Evolutionary conservation across 2,329 filamentous ascomycete species (phyloP).

Genomic region (Plectosphaerella sp.): DNA sequence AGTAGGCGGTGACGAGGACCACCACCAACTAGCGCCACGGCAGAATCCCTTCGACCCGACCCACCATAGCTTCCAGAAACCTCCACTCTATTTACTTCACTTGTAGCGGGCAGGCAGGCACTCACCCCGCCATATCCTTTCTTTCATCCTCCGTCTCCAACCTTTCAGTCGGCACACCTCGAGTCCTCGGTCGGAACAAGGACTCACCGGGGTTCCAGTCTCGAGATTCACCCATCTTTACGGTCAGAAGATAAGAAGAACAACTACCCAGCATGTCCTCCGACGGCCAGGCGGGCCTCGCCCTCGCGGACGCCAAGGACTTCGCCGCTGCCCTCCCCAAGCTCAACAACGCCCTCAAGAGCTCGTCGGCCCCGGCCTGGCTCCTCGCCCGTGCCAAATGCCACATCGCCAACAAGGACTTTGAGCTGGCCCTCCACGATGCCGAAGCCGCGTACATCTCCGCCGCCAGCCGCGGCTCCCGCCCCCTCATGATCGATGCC

Average conservation of each 20-base stretch:
- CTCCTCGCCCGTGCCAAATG: slow-evolving; percentile 79
- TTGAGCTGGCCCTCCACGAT: slow-evolving; percentile 63
- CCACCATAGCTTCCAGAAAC: slow-evolving; percentile 28
- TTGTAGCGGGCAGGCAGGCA: too few species aligned
- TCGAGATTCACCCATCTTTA: background rate
- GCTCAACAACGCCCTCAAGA: slow-evolving; percentile 63
- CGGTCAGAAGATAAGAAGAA: background rate
- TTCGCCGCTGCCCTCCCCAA: slow-evolving; percentile 64
- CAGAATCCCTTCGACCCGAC: slow-evolving; percentile 6
- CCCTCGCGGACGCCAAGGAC: slow-evolving; percentile 57
- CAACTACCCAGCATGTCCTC: slow-evolving; percentile 41
- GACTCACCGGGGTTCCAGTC: too few species aligned
- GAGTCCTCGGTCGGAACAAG: too few species aligned
- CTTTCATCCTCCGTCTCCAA: too few species aligned
- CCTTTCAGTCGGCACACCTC: background rate
- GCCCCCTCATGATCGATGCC: slow-evolving; percentile 72
- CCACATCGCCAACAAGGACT: slow-evolving; percentile 60
- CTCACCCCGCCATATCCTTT: too few species aligned
- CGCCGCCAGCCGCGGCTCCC: slow-evolving; percentile 64
- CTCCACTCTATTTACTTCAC: background rate
- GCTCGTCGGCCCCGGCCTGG: slow-evolving; percentile 68
- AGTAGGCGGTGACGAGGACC: background rate
- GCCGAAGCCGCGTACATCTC: slow-evolving; percentile 61
- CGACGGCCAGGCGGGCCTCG: slow-evolving; percentile 57
- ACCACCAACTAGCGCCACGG: background rate